Percentiles rank a stretch among this genome's conserved stretches.
These are phyloP conservation scores for Canavalia gladiata DNA, from an alignment of 306 rosid genomes.

Conservation along the genomic window DNA sequence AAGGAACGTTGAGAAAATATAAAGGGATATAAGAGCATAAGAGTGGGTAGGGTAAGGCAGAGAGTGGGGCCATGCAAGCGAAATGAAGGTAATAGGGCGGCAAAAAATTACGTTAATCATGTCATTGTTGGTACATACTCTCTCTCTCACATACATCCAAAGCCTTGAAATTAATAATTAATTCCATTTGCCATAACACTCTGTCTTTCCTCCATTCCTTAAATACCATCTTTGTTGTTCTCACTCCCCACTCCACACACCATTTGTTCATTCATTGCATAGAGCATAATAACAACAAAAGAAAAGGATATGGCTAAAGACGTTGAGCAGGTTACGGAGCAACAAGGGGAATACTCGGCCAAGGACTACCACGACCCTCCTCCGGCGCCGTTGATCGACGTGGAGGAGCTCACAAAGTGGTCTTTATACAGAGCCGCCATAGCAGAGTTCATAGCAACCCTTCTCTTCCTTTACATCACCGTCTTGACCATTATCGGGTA, in stretches of 20 bases:
- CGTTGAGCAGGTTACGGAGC: slow-evolving; percentile 70
- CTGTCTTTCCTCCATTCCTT: slow-evolving; percentile 48
- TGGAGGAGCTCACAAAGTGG: slow-evolving; percentile 75
- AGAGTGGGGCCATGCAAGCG: slow-evolving; percentile 73
- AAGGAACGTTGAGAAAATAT: background rate
- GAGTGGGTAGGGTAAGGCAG: slow-evolving; percentile 58
- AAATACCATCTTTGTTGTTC: slow-evolving; percentile 58
- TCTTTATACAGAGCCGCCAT: slow-evolving; percentile 86
- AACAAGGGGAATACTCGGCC: slow-evolving; percentile 57
- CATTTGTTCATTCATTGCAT: background rate
- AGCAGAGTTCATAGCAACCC: slow-evolving; percentile 93
- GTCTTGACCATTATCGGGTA: slow-evolving; percentile 89
- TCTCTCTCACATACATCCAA: slow-evolving; percentile 6
- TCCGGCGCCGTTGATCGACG: slow-evolving; percentile 74
- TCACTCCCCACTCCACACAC: slow-evolving; percentile 12
- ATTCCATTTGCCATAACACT: background rate
- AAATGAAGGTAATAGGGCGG: slow-evolving; percentile 76
- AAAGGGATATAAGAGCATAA: background rate
- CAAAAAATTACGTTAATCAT: slow-evolving; percentile 50
- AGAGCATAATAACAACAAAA: background rate
- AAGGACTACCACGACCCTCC: slow-evolving; percentile 96
- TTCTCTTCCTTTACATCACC: slow-evolving; percentile 87
- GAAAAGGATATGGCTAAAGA: slow-evolving; percentile 67
- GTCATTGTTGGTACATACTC: slow-evolving; percentile 18
- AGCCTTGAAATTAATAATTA: background rate